A percentile compares a stretch with the other conserved stretches of the same genome.
Evolutionary conservation across 2,329 filamentous ascomycete genomes (phyloP).

Genomic region (Aspergillus cejpii): DNA sequence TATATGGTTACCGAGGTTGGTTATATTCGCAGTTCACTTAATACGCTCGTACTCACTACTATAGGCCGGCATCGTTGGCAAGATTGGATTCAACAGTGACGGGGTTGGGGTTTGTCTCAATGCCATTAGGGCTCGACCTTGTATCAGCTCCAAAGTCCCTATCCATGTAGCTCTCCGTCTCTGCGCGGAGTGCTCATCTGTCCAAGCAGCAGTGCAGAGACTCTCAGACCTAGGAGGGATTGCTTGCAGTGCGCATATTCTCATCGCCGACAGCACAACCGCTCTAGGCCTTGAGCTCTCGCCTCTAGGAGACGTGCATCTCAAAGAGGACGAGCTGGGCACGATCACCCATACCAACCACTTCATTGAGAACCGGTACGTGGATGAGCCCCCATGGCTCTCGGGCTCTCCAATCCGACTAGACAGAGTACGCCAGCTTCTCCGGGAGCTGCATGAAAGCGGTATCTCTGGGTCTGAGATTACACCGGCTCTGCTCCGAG

Average conservation of each 20-base stretch:
- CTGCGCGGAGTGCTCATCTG: slow-evolving; percentile 48
- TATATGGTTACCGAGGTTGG: slow-evolving; percentile 49
- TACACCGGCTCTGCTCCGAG: slow-evolving; percentile 21
- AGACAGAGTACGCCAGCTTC: slow-evolving; percentile 21
- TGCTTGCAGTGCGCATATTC: slow-evolving; percentile 51
- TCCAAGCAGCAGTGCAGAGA: slow-evolving; percentile 42
- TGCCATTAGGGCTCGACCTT: slow-evolving; percentile 53
- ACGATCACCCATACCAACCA: slow-evolving; percentile 44
- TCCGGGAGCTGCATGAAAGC: slow-evolving; percentile 17
- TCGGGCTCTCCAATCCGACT: slow-evolving; percentile 31
- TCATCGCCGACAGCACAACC: slow-evolving; percentile 44
- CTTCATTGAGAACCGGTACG: slow-evolving; percentile 31
- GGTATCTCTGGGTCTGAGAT: slow-evolving; percentile 20
- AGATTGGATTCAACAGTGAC: slow-evolving; percentile 56
- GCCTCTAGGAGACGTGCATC: slow-evolving; percentile 26
- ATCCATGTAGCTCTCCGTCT: slow-evolving; percentile 56
- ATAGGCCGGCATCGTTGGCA: slow-evolving; percentile 53
- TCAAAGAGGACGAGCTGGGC: slow-evolving; percentile 31
- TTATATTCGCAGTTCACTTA: neutral
- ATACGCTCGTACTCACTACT: neutral
- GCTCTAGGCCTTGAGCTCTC: slow-evolving; percentile 27
- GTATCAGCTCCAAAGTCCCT: slow-evolving; percentile 48
- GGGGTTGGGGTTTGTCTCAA: slow-evolving; percentile 58
- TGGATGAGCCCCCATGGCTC: slow-evolving; percentile 30
- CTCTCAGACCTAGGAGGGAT: slow-evolving; percentile 47